Evolutionary conservation across 2,329 filamentous ascomycete species (phyloP).

Genomic region (Fusarium floridanum): DNA sequence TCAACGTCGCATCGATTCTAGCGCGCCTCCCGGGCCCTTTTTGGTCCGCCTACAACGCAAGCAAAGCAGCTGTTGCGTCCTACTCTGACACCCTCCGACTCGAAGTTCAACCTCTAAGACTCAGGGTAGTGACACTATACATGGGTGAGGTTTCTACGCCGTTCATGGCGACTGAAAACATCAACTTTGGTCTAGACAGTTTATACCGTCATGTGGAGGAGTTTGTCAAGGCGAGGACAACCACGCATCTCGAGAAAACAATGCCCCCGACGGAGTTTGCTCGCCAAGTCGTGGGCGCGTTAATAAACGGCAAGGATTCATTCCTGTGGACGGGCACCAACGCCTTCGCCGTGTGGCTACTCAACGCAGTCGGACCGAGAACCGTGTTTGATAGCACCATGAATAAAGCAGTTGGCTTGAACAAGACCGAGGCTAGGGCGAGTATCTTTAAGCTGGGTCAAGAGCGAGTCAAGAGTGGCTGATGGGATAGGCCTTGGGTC

Average conservation of each 20-base stretch:
- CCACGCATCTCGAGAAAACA: not conserved
- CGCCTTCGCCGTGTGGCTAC: constrained; percentile 12
- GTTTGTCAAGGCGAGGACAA: constrained; percentile 2
- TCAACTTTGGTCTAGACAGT: constrained; percentile 7
- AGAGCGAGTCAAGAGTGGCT: not conserved
- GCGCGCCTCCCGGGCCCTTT: constrained; percentile 5
- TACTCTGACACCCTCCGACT: constrained; percentile 32
- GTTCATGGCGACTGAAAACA: constrained; percentile 7
- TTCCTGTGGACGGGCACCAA: constrained; percentile 26
- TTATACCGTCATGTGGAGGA: constrained; percentile 1
- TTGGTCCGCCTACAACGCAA: constrained; percentile 19
- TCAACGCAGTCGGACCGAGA: constrained; percentile 16
- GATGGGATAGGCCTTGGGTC: not conserved
- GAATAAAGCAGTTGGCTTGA: not conserved
- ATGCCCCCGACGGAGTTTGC: constrained; percentile 16
- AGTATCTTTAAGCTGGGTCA: not conserved
- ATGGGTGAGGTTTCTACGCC: constrained; percentile 23
- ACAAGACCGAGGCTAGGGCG: not conserved
- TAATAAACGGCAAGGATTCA: not conserved
- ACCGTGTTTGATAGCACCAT: constrained; percentile 11
- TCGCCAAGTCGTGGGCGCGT: not conserved
- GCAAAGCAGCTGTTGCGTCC: constrained; percentile 11
- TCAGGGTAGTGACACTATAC: constrained; percentile 7
- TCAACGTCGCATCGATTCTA: constrained; percentile 16
- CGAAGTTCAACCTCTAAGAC: not conserved